Evolutionary conservation across 108 stramenopile genomes (phyloP).

Genomic region (Nannochloropsis gaditana): DNA sequence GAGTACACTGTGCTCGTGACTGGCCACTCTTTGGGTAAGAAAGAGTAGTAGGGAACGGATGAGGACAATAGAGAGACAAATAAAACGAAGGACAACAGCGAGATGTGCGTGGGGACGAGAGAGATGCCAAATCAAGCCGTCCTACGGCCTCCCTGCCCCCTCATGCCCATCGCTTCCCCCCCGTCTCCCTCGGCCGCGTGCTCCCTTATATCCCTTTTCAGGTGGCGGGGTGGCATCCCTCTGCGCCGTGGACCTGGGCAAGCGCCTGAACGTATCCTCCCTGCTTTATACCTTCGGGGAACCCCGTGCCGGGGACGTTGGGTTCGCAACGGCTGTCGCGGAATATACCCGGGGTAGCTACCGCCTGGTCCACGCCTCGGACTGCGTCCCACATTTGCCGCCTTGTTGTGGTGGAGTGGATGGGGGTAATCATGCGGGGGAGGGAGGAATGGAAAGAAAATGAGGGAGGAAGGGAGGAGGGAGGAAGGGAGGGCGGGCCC

Average conservation of each 20-base stretch:
- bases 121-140: too few relatives aligned
- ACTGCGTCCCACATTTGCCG: conserved; percentile 31
- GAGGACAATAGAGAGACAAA: not conserved
- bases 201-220: not conserved
- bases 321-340: conserved; percentile 26
- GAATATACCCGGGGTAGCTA: conserved; percentile 25
- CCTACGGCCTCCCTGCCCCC: too few relatives aligned
- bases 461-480: not conserved
- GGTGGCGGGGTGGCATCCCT: conserved; percentile 28
- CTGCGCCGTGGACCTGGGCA: conserved; percentile 38
- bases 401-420: conserved; percentile 31
- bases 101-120: too few relatives aligned
- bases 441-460: conserved; percentile 8
- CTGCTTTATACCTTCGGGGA: conserved; percentile 43
- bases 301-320: conserved; percentile 31
- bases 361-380: conserved; percentile 34
- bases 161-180: not conserved
- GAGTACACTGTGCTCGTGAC: conserved; percentile 35
- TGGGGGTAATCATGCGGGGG: not conserved
- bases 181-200: not conserved
- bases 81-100: too few relatives aligned
- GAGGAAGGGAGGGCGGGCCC: not conserved
- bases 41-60: not conserved
- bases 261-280: conserved; percentile 21
- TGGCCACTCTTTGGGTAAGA: conserved; percentile 38